phyloP scores from a whole-genome alignment of 2,329 filamentous ascomycete species.

The Domatiomyces catenatus region DNA sequence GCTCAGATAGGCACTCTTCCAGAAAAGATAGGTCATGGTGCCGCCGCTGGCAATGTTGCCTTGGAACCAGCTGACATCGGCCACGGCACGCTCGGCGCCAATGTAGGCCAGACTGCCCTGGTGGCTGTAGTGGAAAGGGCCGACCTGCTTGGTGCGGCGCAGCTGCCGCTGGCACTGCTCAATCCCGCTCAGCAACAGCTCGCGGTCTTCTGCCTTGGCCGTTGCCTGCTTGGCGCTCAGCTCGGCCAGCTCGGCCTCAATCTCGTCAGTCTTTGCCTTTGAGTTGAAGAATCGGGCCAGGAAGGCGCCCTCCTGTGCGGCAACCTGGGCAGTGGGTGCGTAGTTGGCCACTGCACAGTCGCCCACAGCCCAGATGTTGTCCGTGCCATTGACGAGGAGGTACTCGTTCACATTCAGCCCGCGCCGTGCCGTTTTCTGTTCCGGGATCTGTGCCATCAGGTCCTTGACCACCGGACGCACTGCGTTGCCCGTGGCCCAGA shows the following conservation, averaged over 20 bases:
- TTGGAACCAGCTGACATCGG: conserved; percentile 92
- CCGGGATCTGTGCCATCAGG: conserved; percentile 79
- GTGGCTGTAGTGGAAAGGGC: conserved; percentile 96
- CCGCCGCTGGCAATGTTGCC: conserved; percentile 91
- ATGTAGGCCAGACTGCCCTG: conserved; percentile 96
- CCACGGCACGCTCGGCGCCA: conserved; percentile 92
- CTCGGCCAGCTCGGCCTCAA: conserved; percentile 59
- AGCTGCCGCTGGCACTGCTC: conserved; percentile 75
- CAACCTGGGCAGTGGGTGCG: conserved; percentile 92
- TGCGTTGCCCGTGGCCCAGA: conserved; percentile 97
- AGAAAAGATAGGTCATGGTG: conserved; percentile 93
- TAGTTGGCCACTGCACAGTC: conserved; percentile 97
- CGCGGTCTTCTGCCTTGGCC: conserved; percentile 48
- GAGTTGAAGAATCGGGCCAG: conserved; percentile 94
- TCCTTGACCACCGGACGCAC: conserved; percentile 79
- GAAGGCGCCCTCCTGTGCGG: conserved; percentile 88
- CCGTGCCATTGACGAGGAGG: conserved; percentile 89
- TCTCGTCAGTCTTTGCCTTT: conserved; percentile 82
- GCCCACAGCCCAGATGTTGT: conserved; percentile 95
- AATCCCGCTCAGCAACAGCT: conserved; percentile 55
- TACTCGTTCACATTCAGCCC: conserved; percentile 97
- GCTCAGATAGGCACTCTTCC: conserved; percentile 92
- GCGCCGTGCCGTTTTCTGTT: conserved; percentile 86
- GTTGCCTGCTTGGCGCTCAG: conserved; percentile 51
- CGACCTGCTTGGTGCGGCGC: conserved; percentile 79